Evolutionary conservation across 495 filamentous ascomycete species (phyloP).

Genomic region (Gamarada debralockiae): DNA sequence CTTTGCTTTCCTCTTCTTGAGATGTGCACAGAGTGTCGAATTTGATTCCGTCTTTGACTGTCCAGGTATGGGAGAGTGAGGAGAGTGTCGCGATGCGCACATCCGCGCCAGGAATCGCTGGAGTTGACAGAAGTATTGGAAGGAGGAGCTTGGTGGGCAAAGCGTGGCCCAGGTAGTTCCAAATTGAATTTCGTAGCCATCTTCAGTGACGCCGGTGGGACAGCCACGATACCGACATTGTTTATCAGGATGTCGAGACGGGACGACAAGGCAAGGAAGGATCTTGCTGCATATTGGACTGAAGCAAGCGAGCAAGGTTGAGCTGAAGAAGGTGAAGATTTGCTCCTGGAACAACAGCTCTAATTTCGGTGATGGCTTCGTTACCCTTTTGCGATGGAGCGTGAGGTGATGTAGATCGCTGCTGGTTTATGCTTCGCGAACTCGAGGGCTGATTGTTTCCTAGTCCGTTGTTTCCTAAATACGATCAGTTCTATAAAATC

Average conservation of each 20-base stretch:
- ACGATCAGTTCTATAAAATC: not conserved
- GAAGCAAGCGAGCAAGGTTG: conserved; percentile 20
- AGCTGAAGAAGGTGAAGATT: conserved; percentile 11
- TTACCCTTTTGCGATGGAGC: conserved; percentile 47
- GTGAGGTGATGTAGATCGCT: conserved; percentile 59
- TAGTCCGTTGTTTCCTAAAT: conserved; percentile 57
- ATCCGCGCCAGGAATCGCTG: conserved; percentile 32
- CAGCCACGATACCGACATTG: conserved; percentile 65
- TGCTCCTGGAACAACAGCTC: conserved; percentile 30
- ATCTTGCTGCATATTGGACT: conserved; percentile 14
- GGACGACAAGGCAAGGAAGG: conserved; percentile 1
- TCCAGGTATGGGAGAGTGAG: not conserved
- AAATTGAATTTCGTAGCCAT: too few relatives aligned
- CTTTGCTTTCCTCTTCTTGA: conserved; percentile 28
- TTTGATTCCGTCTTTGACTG: not conserved
- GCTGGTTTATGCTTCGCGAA: conserved; percentile 55
- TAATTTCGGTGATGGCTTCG: conserved; percentile 45
- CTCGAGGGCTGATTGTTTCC: conserved; percentile 59
- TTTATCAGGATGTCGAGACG: conserved; percentile 56
- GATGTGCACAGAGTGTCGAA: conserved; percentile 24
- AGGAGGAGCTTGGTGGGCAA: conserved; percentile 62
- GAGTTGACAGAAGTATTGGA: conserved; percentile 41
- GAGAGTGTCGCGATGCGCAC: conserved; percentile 28
- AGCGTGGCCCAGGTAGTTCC: conserved; percentile 66
- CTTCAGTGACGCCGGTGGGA: conserved; percentile 37